Base-by-base conservation (phyloP, 106 monocot species). In the Alisma plantagoaquatica region DNA sequence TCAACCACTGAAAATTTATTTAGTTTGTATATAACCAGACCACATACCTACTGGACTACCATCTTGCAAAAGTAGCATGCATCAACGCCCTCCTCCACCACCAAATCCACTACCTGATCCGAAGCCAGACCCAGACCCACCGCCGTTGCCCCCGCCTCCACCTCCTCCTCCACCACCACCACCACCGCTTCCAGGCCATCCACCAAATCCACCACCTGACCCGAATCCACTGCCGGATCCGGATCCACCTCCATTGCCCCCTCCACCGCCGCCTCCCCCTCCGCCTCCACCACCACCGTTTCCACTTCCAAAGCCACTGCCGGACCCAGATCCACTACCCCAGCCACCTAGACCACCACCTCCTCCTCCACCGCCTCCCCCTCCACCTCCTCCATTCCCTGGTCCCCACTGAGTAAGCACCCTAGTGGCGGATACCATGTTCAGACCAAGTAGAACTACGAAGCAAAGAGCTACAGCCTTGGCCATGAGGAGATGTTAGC, bases 111-210 rank as follows among this genome's bases (percentile, higher is more conserved):
- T 18, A 10, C 46, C 46, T 18, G n/a, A 46, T 9, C 46, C 46
- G 15, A 19, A 46, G 8, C 46, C 46, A 46, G 21, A 46, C n/a
- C 46, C 46, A 46, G 46, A 46, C 46, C 46, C 46, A 46, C n/a
- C n/a, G n/a, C n/a, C n/a, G n/a, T n/a, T n/a, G n/a, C n/a, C n/a
- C n/a, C n/a, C n/a, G n/a, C n/a, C n/a, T n/a, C n/a, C n/a, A n/a
- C n/a, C n/a, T n/a, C n/a, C n/a, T n/a, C 0, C 16, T 1, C 46
- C 46, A 46, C 46, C 46, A 5, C 16, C 20, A 5, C 46, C 46
- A 18, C 46, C 46, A 46, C 46, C 46, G 21, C 46, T 20, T 1
- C 46, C 46, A 0, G 18, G 18, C 0, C 46, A 15, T 14, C 46
- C 46, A 14, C 46, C 46, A 14, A 15, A 15, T 6, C 46, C 46